These are phyloP conservation scores for Magnaporthiopsis incrustans DNA, from an alignment of 2,329 filamentous ascomycete species.

Conservation along the genomic window DNA sequence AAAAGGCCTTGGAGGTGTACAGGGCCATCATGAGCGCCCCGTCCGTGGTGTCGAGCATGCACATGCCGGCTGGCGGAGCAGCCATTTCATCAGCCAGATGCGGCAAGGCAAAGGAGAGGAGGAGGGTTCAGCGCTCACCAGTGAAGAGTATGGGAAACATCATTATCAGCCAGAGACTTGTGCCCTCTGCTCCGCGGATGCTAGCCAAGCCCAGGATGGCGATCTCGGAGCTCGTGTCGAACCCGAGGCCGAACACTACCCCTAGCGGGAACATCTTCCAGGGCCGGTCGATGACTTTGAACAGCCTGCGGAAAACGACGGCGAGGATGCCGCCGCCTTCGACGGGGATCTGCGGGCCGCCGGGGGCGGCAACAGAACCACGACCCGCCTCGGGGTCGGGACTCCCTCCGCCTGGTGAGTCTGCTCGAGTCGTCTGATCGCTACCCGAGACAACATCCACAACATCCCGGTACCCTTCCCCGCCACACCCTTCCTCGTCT, in stretches of 20 bases:
- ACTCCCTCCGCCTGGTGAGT: neutral
- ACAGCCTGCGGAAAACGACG: slow-evolving; percentile 63
- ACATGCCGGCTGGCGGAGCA: slow-evolving; percentile 67
- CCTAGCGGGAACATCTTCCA: slow-evolving; percentile 98
- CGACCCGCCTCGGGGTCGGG: neutral
- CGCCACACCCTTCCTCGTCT: neutral
- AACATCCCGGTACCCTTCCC: neutral
- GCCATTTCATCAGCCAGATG: slow-evolving; percentile 3
- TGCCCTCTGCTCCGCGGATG: slow-evolving; percentile 77
- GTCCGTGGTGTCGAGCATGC: slow-evolving; percentile 83
- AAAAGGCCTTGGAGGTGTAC: slow-evolving; percentile 73
- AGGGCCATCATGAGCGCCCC: slow-evolving; percentile 92
- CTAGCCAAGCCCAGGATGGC: slow-evolving; percentile 85
- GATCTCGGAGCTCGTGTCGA: slow-evolving; percentile 92
- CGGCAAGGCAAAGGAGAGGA: neutral
- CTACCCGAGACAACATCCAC: neutral
- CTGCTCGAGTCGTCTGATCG: neutral
- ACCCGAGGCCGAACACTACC: slow-evolving; percentile 82
- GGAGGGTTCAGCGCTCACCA: slow-evolving; percentile 33
- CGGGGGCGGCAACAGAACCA: slow-evolving; percentile 24
- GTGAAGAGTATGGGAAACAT: slow-evolving; percentile 90
- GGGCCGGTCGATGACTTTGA: slow-evolving; percentile 63
- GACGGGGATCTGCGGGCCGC: slow-evolving; percentile 54
- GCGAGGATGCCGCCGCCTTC: slow-evolving; percentile 73
- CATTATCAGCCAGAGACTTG: slow-evolving; percentile 86